These are phyloP conservation scores for Malus hybrid DNA, from an alignment of 331 rosid species.

Conservation along the genomic window DNA sequence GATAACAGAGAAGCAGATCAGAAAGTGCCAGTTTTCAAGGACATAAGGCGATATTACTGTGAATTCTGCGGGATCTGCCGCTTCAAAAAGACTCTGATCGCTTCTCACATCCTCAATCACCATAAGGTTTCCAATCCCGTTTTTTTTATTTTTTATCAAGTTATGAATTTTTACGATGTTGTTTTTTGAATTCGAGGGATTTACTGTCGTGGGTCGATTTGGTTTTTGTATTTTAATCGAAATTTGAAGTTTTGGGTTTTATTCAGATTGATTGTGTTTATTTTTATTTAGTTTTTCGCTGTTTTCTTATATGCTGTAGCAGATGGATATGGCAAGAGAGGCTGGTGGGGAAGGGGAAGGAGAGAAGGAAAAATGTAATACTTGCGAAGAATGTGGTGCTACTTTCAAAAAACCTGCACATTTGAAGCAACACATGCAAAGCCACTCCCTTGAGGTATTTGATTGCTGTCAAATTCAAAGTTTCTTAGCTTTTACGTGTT, in stretches of 20 bases:
- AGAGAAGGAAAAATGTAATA: slow-evolving; percentile 22
- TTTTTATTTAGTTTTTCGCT: neutral
- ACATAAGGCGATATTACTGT: slow-evolving; percentile 52
- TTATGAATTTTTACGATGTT: neutral
- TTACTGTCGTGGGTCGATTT: neutral
- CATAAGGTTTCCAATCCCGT: slow-evolving; percentile 42
- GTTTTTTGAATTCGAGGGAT: neutral
- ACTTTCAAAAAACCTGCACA: slow-evolving; percentile 63
- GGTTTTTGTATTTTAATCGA: neutral
- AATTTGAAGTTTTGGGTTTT: neutral
- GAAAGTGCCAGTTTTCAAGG: slow-evolving; percentile 33
- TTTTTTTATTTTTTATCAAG: neutral
- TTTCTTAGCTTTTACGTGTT: neutral
- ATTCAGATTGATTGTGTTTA: neutral
- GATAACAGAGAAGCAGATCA: slow-evolving; percentile 15
- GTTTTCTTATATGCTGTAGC: slow-evolving; percentile 23
- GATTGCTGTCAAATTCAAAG: neutral
- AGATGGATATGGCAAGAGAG: slow-evolving; percentile 22
- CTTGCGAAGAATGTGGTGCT: slow-evolving; percentile 64
- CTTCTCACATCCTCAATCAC: slow-evolving; percentile 38
- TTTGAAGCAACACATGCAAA: slow-evolving; percentile 71
- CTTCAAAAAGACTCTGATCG: slow-evolving; percentile 49
- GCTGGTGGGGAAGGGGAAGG: slow-evolving; percentile 11
- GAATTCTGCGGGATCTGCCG: slow-evolving; percentile 56
- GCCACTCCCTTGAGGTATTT: slow-evolving; percentile 78